These are phyloP conservation scores for Reutealis trisperma DNA, from an alignment of 345 rosid species.

Conservation along the genomic window DNA sequence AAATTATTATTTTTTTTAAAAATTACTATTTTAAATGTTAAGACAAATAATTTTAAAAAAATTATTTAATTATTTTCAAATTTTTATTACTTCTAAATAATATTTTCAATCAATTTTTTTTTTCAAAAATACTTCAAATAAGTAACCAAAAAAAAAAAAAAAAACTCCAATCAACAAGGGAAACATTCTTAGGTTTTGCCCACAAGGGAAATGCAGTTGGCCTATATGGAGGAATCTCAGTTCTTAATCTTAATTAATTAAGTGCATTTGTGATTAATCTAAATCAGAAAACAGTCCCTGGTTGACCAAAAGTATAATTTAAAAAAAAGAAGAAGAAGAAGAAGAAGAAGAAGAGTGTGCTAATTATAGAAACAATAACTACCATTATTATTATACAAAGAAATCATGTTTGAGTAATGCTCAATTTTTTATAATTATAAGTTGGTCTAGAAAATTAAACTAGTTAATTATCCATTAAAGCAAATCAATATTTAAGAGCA, in stretches of 20 bases:
- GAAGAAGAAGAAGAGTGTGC: background rate
- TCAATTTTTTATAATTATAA: slow-evolving; percentile 8
- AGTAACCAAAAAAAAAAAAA: background rate
- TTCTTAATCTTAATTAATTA: background rate
- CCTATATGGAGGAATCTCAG: background rate
- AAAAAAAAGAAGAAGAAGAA: background rate
- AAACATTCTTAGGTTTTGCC: background rate
- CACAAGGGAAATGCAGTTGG: background rate
- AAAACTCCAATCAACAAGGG: no score
- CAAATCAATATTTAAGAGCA: background rate
- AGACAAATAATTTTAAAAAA: no score
- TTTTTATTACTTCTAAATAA: no score
- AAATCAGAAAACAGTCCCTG: background rate
- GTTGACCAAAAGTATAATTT: background rate
- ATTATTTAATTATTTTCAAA: no score
- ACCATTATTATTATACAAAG: background rate
- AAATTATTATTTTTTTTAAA: no score
- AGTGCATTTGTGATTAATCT: slow-evolving; percentile 4
- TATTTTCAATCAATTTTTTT: no score
- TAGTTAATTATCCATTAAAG: background rate
- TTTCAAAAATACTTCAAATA: no score
- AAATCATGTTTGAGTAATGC: slow-evolving; percentile 1
- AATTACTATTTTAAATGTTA: no score
- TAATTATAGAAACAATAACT: background rate
- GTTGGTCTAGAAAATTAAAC: background rate